These are phyloP conservation scores for Aspergillus hiratsukae DNA, from an alignment of 2,329 filamentous ascomycete species.

Conservation along the genomic window DNA sequence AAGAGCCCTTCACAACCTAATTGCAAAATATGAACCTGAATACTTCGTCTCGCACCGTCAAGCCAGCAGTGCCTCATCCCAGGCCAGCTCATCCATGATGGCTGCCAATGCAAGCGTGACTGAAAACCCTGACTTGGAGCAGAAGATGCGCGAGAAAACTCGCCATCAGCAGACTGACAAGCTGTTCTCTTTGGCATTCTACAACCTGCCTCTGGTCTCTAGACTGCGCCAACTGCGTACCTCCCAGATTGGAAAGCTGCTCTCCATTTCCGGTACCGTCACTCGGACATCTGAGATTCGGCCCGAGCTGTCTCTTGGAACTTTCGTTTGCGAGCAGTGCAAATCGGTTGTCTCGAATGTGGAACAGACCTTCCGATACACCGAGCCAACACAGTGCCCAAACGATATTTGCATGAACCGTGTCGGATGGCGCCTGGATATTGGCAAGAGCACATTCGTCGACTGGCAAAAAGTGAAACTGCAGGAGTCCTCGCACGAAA, in stretches of 20 bases:
- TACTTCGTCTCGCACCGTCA: conserved; percentile 94
- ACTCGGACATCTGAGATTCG: conserved; percentile 96
- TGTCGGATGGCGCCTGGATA: conserved; percentile 91
- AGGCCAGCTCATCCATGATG: conserved; percentile 61
- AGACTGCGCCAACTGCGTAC: conserved; percentile 82
- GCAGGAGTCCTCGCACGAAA: conserved; percentile 97
- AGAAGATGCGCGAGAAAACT: conserved; percentile 62
- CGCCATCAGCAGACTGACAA: conserved; percentile 95
- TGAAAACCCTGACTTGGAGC: conserved; percentile 52
- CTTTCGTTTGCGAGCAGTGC: conserved; percentile 87
- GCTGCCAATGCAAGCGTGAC: conserved; percentile 59
- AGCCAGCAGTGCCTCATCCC: conserved; percentile 63
- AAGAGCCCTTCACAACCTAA: conserved; percentile 82
- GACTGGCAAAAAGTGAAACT: conserved; percentile 99
- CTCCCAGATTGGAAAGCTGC: conserved; percentile 81
- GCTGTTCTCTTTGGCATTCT: conserved; percentile 87
- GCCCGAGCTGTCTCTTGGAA: conserved; percentile 85
- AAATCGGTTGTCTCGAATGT: conserved; percentile 81
- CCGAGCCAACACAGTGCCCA: conserved; percentile 92
- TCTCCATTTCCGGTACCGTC: conserved; percentile 94
- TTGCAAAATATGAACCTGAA: conserved; percentile 87
- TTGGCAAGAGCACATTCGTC: conserved; percentile 93
- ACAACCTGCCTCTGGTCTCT: conserved; percentile 84
- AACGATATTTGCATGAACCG: conserved; percentile 85
- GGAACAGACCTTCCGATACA: conserved; percentile 96